Percentiles rank a stretch among this genome's conserved stretches.
These are phyloP conservation scores for Nigrospora osmanthi DNA, from an alignment of 2,329 filamentous ascomycete genomes.

Conservation along the genomic window DNA sequence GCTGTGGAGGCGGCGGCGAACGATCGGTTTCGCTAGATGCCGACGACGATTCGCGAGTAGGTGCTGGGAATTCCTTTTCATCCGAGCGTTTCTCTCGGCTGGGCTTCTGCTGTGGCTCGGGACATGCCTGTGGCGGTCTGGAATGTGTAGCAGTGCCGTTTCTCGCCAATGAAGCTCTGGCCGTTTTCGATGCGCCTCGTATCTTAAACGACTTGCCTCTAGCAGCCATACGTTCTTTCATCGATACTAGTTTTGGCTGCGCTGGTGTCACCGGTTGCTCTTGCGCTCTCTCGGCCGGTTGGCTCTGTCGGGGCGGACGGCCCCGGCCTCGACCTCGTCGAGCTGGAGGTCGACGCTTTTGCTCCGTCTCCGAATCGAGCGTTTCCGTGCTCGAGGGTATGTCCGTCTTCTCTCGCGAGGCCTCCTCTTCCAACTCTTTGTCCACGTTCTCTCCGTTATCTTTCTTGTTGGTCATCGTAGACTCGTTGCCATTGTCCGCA, in stretches of 20 bases:
- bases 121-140: no score
- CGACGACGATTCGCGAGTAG: not conserved
- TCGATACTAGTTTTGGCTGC: conserved; percentile 35
- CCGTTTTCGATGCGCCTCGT: conserved; percentile 9
- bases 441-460: conserved; percentile 9
- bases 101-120: no score
- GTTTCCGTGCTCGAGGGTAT: no score
- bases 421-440: not conserved
- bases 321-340: no score
- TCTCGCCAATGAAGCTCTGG: conserved; percentile 17
- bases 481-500: conserved; percentile 11
- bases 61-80: no score
- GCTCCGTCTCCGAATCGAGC: no score
- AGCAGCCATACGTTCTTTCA: conserved; percentile 49
- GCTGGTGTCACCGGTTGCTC: conserved; percentile 3
- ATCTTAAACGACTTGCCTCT: conserved; percentile 48
- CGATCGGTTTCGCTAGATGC: not conserved
- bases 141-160: not conserved
- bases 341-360: no score
- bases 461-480: conserved; percentile 16
- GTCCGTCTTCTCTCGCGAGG: no score
- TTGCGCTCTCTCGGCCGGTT: conserved; percentile 5
- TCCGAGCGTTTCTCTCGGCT: no score
- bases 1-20: conserved; percentile 7
- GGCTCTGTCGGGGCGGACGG: no score